Conservation (phyloP, 2,329 filamentous ascomycete species). For the Pseudocercospora vitis region DNA sequence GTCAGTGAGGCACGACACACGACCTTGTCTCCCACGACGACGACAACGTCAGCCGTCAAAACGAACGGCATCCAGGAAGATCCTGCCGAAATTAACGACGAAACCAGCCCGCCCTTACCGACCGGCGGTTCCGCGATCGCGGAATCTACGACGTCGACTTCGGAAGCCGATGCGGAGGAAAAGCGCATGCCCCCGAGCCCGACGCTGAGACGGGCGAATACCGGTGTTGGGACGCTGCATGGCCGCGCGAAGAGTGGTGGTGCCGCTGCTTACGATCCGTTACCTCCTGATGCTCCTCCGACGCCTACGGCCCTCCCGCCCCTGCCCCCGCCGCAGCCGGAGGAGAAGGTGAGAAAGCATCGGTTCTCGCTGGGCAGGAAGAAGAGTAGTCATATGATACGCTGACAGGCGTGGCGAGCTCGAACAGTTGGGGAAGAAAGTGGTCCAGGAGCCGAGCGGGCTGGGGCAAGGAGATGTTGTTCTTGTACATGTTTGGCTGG, state of each 20-base stretch:
- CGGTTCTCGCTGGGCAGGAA: slow-evolving; percentile 70
- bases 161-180: no score
- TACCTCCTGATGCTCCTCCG: slow-evolving; percentile 1
- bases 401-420: slow-evolving; percentile 7
- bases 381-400: no score
- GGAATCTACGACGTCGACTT: no score
- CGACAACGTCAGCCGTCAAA: not conserved
- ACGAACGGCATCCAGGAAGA: not conserved
- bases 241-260: no score
- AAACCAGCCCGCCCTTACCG: no score
- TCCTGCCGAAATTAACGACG: no score
- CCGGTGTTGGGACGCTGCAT: not conserved
- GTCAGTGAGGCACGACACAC: slow-evolving; percentile 49
- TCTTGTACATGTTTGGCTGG: slow-evolving; percentile 5
- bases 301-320: slow-evolving; percentile 16
- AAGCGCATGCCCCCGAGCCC: no score
- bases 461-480: not conserved
- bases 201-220: slow-evolving; percentile 5
- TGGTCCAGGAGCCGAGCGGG: no score
- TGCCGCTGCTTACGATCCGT: no score
- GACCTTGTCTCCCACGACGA: not conserved
- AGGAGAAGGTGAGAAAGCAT: slow-evolving; percentile 49
- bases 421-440: no score
- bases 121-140: no score
- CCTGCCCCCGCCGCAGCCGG: slow-evolving; percentile 8